Evolutionary conservation across 306 rosid genomes (phyloP).

Genomic region (Cotoneaster glaucophyllus): DNA sequence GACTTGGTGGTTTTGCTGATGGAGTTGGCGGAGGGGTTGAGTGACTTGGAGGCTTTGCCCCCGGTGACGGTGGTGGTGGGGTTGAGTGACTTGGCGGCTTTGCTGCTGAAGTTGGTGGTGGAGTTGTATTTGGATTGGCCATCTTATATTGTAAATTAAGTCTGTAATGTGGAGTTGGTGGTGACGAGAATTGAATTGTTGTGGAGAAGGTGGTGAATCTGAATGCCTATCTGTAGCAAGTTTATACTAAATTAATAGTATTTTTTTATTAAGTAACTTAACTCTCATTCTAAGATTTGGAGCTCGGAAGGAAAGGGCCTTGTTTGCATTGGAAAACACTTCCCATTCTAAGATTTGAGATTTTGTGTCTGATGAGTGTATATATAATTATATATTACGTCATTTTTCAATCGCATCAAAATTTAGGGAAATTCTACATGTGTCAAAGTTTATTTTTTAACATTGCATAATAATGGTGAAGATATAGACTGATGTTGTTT

Average conservation of each 20-base stretch:
- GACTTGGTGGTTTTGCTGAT: background rate
- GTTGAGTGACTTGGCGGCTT: too few relatives aligned
- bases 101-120: too few relatives aligned
- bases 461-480: too few relatives aligned
- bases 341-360: background rate
- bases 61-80: too few relatives aligned
- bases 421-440: too few relatives aligned
- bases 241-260: slow-evolving; percentile 10
- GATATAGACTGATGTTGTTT: too few relatives aligned
- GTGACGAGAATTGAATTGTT: background rate
- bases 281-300: slow-evolving; percentile 55
- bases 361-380: too few relatives aligned
- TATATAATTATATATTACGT: too few relatives aligned
- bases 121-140: slow-evolving; percentile 23
- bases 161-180: background rate
- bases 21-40: slow-evolving; percentile 12
- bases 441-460: too few relatives aligned
- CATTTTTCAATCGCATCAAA: too few relatives aligned
- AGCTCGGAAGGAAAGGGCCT: background rate
- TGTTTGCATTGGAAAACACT: slow-evolving; percentile 72
- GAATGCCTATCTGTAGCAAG: slow-evolving; percentile 21
- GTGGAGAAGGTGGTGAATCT: slow-evolving; percentile 13
- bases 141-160: slow-evolving; percentile 18
- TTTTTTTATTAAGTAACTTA: slow-evolving; percentile 39
- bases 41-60: too few relatives aligned